Percentiles rank a stretch among this genome's conserved stretches.
phyloP scores from a whole-genome alignment of 257 asterid genomes.

The Ilex asprella region DNA sequence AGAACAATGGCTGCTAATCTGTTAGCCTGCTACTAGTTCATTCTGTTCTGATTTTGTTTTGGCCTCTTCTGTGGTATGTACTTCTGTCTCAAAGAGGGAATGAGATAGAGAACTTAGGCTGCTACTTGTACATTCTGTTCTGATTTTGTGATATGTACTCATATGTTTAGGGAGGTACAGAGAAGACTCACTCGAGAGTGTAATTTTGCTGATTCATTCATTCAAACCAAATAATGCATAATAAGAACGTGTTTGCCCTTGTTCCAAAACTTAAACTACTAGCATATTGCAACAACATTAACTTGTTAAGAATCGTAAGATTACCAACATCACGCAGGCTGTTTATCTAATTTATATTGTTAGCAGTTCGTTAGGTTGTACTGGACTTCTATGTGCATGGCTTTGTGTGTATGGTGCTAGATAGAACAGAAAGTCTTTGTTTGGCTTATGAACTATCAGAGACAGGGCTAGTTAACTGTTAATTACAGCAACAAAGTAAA shows the following conservation, averaged over 20 bases:
- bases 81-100: conserved; percentile 21
- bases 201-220: background rate
- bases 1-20: background rate
- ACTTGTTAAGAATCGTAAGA: too few species aligned
- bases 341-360: too few species aligned
- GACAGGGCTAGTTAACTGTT: too few species aligned
- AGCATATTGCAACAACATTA: too few species aligned
- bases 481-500: too few species aligned
- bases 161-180: background rate
- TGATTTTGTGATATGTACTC: background rate
- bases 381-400: background rate
- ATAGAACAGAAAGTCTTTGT: background rate
- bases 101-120: conserved; percentile 6
- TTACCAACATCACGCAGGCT: too few species aligned
- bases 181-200: background rate
- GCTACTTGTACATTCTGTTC: background rate
- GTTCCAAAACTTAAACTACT: too few species aligned
- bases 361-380: background rate
- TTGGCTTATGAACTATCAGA: too few species aligned
- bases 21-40: background rate
- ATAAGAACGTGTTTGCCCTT: too few species aligned
- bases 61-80: background rate
- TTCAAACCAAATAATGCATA: background rate
- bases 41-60: background rate
- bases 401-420: background rate